A percentile compares a stretch with the other conserved stretches of the same genome.
phyloP scores from a whole-genome alignment of 2,329 filamentous ascomycete genomes.

The Periglandula ipomoeae region DNA sequence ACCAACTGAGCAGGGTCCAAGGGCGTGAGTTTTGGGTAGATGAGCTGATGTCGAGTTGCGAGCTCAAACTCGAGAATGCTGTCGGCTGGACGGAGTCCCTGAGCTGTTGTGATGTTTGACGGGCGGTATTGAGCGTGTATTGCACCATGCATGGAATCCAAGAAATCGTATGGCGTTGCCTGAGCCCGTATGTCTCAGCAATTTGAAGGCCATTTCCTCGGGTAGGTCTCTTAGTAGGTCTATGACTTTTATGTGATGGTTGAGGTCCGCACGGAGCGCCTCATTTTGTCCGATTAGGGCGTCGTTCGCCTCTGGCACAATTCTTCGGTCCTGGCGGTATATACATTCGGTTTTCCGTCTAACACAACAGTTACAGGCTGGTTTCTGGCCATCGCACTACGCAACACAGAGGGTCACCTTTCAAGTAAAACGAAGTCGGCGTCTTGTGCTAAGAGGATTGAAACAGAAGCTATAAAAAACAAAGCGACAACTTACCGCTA shows the following conservation, averaged over 20 bases:
- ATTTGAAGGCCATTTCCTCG: background rate
- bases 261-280: background rate
- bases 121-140: background rate
- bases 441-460: no score
- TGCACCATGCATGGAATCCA: background rate
- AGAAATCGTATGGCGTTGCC: background rate
- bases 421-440: no score
- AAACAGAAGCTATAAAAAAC: background rate
- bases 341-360: background rate
- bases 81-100: background rate
- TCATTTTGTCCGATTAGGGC: background rate
- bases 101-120: background rate
- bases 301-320: background rate
- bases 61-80: background rate
- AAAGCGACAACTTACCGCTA: no score
- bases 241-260: background rate
- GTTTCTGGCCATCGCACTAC: background rate
- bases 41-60: background rate
- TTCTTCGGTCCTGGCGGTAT: background rate
- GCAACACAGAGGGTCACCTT: no score
- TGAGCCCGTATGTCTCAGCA: background rate
- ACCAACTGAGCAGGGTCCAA: background rate
- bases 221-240: background rate
- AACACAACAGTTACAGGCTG: background rate
- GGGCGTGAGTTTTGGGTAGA: background rate